These are phyloP conservation scores for Trichoderma orchidacearum DNA, from an alignment of 495 filamentous ascomycete species.

Conservation along the genomic window DNA sequence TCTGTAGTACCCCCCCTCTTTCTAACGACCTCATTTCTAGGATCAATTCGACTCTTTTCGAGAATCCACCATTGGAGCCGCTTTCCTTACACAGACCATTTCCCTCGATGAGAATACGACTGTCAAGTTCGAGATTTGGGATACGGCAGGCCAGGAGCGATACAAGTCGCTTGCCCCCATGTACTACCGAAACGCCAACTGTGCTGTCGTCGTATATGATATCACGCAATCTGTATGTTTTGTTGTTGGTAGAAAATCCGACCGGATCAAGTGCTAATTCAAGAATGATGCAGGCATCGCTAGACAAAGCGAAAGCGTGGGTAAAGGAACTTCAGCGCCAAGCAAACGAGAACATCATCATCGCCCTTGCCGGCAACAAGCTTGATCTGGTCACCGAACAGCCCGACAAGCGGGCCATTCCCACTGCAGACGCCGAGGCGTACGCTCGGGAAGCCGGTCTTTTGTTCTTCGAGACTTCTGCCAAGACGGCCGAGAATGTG, in stretches of 20 bases:
- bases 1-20: neutral
- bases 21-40: slow-evolving; percentile 25
- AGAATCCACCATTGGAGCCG: slow-evolving; percentile 97
- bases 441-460: slow-evolving; percentile 88
- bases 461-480: slow-evolving; percentile 94
- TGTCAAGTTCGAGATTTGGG: slow-evolving; percentile 99
- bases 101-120: slow-evolving; percentile 94
- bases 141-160: slow-evolving; percentile 94
- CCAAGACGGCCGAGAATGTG: slow-evolving; percentile 93
- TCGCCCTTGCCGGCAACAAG: slow-evolving; percentile 96
- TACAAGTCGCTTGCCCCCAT: slow-evolving; percentile 98
- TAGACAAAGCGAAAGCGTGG: slow-evolving; percentile 98
- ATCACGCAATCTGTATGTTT: slow-evolving; percentile 89
- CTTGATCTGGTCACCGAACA: slow-evolving; percentile 81
- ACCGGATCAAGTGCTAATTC: slow-evolving; percentile 3
- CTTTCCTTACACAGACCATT: slow-evolving; percentile 97
- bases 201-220: slow-evolving; percentile 97
- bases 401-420: slow-evolving; percentile 85
- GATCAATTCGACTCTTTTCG: slow-evolving; percentile 99
- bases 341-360: slow-evolving; percentile 98
- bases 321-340: slow-evolving; percentile 98
- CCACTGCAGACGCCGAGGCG: slow-evolving; percentile 79
- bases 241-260: slow-evolving; percentile 1
- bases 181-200: slow-evolving; percentile 99
- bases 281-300: slow-evolving; percentile 51